These are phyloP conservation scores for Carex sylvatica DNA, from an alignment of 202 grass and related monocot species.

Conservation along the genomic window DNA sequence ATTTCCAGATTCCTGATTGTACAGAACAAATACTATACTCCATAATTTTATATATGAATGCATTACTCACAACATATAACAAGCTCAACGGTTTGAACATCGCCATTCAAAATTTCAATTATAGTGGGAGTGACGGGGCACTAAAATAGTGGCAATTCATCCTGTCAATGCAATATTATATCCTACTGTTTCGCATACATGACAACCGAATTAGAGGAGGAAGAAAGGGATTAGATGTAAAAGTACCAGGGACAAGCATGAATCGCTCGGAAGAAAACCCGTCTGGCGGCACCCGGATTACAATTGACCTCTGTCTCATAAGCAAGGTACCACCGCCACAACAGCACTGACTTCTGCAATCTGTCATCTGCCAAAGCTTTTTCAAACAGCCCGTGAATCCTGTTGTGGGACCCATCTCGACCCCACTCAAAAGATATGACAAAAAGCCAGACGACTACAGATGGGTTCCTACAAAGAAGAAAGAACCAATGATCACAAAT, in stretches of 20 bases:
- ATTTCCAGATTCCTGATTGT: neutral
- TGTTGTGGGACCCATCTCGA: constrained; percentile 65
- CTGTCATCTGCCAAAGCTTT: constrained; percentile 78
- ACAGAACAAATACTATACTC: too few species aligned
- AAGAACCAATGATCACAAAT: neutral
- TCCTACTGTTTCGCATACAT: neutral
- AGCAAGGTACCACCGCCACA: constrained; percentile 87
- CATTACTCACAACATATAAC: neutral
- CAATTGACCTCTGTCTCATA: constrained; percentile 65
- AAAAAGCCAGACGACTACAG: constrained; percentile 69
- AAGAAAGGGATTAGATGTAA: neutral
- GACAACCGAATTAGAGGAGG: neutral
- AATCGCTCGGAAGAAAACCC: constrained; percentile 97
- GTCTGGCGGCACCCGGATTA: constrained; percentile 64
- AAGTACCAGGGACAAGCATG: constrained; percentile 91
- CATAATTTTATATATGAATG: neutral
- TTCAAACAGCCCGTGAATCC: constrained; percentile 87
- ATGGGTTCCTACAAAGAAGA: constrained; percentile 58
- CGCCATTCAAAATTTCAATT: neutral
- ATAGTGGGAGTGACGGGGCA: neutral
- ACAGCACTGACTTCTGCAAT: constrained; percentile 80
- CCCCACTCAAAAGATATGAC: constrained; percentile 80
- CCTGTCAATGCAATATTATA: neutral
- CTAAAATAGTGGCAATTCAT: neutral
- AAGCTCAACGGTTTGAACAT: neutral